Percentiles rank a stretch among this genome's conserved stretches.
Conservation (phyloP, 2,329 filamentous ascomycete genomes). For the Penicillium sp. region DNA sequence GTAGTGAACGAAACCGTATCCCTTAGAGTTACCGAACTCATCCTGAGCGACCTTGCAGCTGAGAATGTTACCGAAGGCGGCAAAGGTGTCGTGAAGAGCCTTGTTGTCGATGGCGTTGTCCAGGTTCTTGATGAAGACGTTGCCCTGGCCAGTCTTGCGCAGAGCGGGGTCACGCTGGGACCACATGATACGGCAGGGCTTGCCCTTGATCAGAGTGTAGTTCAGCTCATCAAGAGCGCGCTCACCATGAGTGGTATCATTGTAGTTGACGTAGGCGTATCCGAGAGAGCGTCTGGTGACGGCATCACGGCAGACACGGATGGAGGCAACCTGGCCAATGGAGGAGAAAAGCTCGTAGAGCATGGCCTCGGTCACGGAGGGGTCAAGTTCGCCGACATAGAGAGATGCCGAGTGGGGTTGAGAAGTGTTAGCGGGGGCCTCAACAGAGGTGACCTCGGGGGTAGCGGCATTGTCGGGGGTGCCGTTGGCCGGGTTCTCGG, state of each 20-base stretch:
- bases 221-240: constrained; percentile 99
- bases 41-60: constrained; percentile 99
- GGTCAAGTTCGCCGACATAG: constrained; percentile 98
- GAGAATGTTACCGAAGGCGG: constrained; percentile 97
- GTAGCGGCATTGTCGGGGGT: constrained; percentile 64
- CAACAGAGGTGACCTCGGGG: constrained; percentile 42
- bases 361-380: constrained; percentile 98
- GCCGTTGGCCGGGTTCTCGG: constrained; percentile 63
- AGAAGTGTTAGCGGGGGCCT: constrained; percentile 65
- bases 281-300: constrained; percentile 98
- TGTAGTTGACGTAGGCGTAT: constrained; percentile 99
- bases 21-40: constrained; percentile 95
- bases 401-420: constrained; percentile 95
- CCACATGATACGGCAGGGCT: constrained; percentile 99
- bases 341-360: constrained; percentile 99
- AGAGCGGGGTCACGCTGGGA: constrained; percentile 98
- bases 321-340: constrained; percentile 97
- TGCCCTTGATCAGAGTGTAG: constrained; percentile 99
- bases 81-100: constrained; percentile 98
- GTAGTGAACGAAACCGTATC: constrained; percentile 99
- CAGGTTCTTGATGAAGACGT: constrained; percentile 99
- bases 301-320: constrained; percentile 98
- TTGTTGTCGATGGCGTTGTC: constrained; percentile 99
- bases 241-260: constrained; percentile 94
- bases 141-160: constrained; percentile 98